These are phyloP conservation scores for Edaphochlamys debaryana DNA, from an alignment of 139 green algal species.

Conservation along the genomic window DNA sequence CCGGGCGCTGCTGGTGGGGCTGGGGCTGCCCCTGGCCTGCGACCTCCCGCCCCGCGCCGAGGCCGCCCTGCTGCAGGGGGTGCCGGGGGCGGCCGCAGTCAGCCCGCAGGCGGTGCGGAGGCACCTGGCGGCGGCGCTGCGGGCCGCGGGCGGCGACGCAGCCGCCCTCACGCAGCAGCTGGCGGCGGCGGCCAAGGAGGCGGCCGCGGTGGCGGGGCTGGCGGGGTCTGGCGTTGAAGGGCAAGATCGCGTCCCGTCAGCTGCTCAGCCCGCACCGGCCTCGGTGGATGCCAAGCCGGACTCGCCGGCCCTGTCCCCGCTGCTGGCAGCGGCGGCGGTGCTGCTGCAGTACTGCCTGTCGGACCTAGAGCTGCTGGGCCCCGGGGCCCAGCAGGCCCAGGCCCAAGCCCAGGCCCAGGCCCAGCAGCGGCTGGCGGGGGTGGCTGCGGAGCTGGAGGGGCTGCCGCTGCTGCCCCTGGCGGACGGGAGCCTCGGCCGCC, in stretches of 20 bases:
- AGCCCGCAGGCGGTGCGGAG: constrained; percentile 15
- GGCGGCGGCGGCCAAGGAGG: neutral
- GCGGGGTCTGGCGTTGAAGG: neutral
- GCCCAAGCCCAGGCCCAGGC: neutral
- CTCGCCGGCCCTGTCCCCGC: neutral
- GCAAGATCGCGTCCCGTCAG: neutral
- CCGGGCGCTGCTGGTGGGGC: constrained; percentile 40
- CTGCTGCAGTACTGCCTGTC: constrained; percentile 73
- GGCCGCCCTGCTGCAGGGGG: constrained; percentile 25
- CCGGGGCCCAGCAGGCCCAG: neutral
- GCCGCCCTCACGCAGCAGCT: neutral
- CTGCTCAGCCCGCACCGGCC: neutral
- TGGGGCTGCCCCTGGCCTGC: constrained; percentile 51
- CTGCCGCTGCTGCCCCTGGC: constrained; percentile 69
- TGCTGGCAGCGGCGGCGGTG: constrained; percentile 36
- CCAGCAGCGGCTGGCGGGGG: neutral
- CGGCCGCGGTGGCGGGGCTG: neutral
- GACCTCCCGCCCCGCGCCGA: constrained; percentile 26
- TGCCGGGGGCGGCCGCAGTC: constrained; percentile 8
- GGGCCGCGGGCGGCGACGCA: constrained; percentile 14
- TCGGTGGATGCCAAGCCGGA: neutral
- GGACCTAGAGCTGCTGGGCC: constrained; percentile 45
- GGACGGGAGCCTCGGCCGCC: constrained; percentile 48
- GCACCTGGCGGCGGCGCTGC: constrained; percentile 34
- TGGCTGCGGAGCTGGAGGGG: constrained; percentile 58